Evolutionary conservation across 2,329 filamentous ascomycete genomes (phyloP), one percentile per base, ranked within the genome.

Genomic region (Orbilia oligospora): DNA sequence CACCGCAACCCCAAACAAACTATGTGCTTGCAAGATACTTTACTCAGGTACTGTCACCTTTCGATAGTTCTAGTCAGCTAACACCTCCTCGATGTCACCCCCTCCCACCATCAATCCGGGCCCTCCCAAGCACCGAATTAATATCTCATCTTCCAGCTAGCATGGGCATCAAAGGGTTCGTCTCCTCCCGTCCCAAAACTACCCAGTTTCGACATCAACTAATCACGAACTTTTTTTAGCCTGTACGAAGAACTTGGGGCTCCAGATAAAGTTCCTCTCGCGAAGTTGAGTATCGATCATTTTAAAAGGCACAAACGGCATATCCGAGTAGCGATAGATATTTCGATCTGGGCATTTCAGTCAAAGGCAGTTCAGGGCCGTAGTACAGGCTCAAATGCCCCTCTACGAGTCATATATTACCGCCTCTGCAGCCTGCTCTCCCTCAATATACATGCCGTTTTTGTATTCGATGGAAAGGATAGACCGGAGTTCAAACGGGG

Each of bases 271-370:
- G 87, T 97, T 69, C 91, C 96, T 18, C 88, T 99, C 9, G 90
- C 92, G 38, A 97, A 93, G 83, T 88, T 98, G 64, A 92, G 94
- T 33, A 88, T 94, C 55, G 89, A 94, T 58, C 91, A 93, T 81
- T 89, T 97, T 80, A 89, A 93, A 82, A 85, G 88, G 68, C 90
- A 89, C 10, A 88, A 89, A 24, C 88, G 91, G 0, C 94, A 94
- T 0, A 87, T 98, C 48, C 91, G 94, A 48, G 87, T 99, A 56
- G 96, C 96, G 46, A 92, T 99, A 80, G 96, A 99, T 83, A 92
- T 97, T 81, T 93, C 94, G 1, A 98, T 99, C 83, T 99, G 96
- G 96, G 92, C 97, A 53, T 98, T 97, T 83, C 96, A 99, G 83
- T 91, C 91, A 12, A 94, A 97, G 49, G 65, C 65, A 20, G 66